Base-by-base conservation (phyloP, 2,329 filamentous ascomycete species). In the Alternaria consortialis region DNA sequence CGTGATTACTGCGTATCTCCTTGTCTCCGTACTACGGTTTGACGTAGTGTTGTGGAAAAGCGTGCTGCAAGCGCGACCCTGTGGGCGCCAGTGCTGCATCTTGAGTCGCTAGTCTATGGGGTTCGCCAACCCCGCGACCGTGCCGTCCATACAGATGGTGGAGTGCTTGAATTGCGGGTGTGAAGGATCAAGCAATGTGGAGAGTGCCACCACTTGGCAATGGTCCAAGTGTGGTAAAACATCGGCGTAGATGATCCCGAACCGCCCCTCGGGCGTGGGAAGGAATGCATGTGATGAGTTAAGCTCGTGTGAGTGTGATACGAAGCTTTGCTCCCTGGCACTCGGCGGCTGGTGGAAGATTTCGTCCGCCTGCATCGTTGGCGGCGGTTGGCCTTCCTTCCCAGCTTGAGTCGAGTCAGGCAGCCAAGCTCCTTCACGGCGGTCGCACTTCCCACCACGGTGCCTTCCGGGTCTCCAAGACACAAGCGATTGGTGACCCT, bases 241-340 rank as follows among this genome's bases (percentile, higher is more conserved):
- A 53, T 63, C 70, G 70, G 70, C 62, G 29, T 55, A 73, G 67
- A 61, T 58, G 57, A 51, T 29, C 5, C 70, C 70, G 70, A 73
- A 57, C 25, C 23, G 44, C 40, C 40, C 63, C 42, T 59, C 62
- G 62, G 60, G 60, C 17, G 51, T 62, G 62, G 59, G 63, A 25
- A 51, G 60, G 52, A 56, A 66, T 12, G 60, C 68, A 68, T 64
- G 60, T 64, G 59, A 67, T 60, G 54, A 60, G 50, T 44, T 56
- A 64, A 70, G 62, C 64, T 72, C 58, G 64, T 68, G 62, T 56
- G 58, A 68, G 60, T 52, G 55, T 43, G 52, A 60, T 55, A 61
- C 65, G 66, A 71, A 65, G 58, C 44, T 59, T 59, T 25, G 46
- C 13, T 52, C 61, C 56, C 54, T 42, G 62, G 48, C 36, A 43